Evolutionary conservation across 2,329 filamentous ascomycete species (phyloP).

Genomic region (Myriosclerotinia scirpicola): DNA sequence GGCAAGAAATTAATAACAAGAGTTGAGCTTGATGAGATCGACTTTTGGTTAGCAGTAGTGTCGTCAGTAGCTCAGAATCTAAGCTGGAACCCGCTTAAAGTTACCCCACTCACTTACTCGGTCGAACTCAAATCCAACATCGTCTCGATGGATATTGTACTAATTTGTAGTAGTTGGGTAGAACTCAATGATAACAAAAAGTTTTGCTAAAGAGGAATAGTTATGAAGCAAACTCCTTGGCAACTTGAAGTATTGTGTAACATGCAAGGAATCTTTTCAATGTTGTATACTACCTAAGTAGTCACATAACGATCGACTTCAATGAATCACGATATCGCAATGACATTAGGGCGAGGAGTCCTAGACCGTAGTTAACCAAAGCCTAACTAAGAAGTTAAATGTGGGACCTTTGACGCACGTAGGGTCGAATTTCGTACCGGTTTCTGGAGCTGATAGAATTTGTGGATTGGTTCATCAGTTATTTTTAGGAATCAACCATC

Average conservation of each 20-base stretch:
- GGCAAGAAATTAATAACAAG: neutral
- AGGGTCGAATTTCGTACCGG: neutral
- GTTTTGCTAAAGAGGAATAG: no score
- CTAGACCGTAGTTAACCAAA: no score
- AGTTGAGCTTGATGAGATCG: neutral
- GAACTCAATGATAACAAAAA: no score
- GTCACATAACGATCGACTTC: no score
- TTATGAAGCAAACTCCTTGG: no score
- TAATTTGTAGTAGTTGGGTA: neutral
- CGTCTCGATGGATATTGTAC: neutral
- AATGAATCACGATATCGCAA: neutral
- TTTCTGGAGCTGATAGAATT: neutral
- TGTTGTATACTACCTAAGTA: no score
- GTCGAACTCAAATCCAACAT: neutral
- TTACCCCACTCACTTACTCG: neutral
- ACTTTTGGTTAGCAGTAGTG: neutral
- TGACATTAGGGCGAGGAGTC: neutral
- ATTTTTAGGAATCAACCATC: neutral
- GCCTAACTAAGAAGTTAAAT: no score
- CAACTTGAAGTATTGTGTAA: no score
- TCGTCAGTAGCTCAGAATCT: neutral
- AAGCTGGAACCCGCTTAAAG: neutral
- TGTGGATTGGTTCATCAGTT: neutral
- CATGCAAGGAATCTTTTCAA: no score
- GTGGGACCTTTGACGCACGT: neutral